Base-by-base conservation (phyloP, 2,329 filamentous ascomycete species). In the Calycina herbarum region DNA sequence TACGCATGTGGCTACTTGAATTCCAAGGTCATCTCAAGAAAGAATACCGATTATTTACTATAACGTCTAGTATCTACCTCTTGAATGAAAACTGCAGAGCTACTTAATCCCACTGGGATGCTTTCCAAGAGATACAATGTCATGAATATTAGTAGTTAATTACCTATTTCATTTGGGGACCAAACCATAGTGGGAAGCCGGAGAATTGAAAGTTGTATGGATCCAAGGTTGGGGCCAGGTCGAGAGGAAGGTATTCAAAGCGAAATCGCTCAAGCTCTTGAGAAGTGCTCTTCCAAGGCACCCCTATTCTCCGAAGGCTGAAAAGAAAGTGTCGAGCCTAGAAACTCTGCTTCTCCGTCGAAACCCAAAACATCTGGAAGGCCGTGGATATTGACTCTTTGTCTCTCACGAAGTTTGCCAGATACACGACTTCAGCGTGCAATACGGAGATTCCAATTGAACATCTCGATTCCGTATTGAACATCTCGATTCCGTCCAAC, bases 361-460 rank as follows among this genome's bases (percentile, higher is more conserved):
- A 84, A 80, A 68, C 83, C 79, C n/a, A 76, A 70, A 79, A 83
- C 83, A 63, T 78, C 77, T 10, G 78, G 78, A 27, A 87, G 72
- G 0, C 82, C 83, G 3, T 83, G 82, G 8, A 86, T 79, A 62
- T 80, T 86, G 1, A 86, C 71, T 38, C 83, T 77, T 63, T 77
- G 76, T 35, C 78, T 75, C 61, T 79, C 74, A 0, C 72, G 57
- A 1, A 72, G 33, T 27, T 73, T 73, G 29, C 67, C 65, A 1
- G 73, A 72, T 15, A 62, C 64, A 24, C 66, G 64, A 15, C 17
- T 58, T 35, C 65, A 61, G n/a, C 61, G 61, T 29, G 40, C 63
- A n/a, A 73, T 69, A 59, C 63, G 69, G 29, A 74, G 66, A 5
- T 62, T 65, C 68, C 69, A 68, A 45, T 64, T 66, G 64, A 68